A percentile compares a stretch with the other conserved stretches of the same genome.
Evolutionary conservation across 2,329 filamentous ascomycete genomes (phyloP).

Genomic region (Diplocarpon rosae): DNA sequence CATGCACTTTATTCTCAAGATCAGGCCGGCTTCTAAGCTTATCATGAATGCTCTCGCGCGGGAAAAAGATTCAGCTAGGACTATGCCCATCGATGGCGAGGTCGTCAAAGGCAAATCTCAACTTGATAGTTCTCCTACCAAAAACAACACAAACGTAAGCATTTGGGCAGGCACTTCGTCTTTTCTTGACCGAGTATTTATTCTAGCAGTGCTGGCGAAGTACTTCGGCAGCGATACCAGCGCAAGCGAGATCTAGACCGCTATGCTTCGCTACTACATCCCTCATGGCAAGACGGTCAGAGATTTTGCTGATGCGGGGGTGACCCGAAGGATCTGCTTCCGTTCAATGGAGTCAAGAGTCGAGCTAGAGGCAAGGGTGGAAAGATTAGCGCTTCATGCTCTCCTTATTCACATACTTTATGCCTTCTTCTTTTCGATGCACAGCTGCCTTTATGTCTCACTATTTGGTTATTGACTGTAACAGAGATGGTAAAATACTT

Average conservation of each 20-base stretch:
- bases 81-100: conserved; percentile 7
- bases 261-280: conserved; percentile 34
- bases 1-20: conserved; percentile 20
- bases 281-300: conserved; percentile 38
- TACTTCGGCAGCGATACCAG: no score
- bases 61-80: conserved; percentile 25
- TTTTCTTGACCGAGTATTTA: no score
- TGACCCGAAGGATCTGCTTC: conserved; percentile 28
- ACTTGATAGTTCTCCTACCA: no score
- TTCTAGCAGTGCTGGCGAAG: no score
- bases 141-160: no score
- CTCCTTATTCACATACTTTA: background rate
- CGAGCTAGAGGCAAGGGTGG: background rate
- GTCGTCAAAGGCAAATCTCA: background rate
- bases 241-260: no score
- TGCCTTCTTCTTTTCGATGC: conserved; percentile 1
- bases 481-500: conserved; percentile 2
- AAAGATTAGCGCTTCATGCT: background rate
- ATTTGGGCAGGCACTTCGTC: no score
- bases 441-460: background rate
- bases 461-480: background rate
- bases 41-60: conserved; percentile 22
- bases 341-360: background rate
- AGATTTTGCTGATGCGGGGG: conserved; percentile 33
- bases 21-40: conserved; percentile 29